Base-by-base conservation (phyloP, 2,329 filamentous ascomycete species). In the Botrytis elliptica region DNA sequence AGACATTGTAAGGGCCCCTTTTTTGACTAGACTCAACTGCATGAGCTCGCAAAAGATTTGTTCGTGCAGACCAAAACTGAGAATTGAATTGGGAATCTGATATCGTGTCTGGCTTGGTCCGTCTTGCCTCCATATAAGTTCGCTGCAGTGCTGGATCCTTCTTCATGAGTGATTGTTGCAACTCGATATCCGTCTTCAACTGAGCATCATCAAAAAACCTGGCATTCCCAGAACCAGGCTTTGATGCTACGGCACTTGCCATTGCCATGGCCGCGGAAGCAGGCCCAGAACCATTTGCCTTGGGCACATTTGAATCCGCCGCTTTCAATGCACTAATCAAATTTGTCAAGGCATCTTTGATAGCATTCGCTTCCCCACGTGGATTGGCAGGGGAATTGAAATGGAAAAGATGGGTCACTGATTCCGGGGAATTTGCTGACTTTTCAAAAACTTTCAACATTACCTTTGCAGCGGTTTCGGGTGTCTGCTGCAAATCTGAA, bases 41-140 rank as follows among this genome's bases (percentile, higher is more conserved):
- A 83, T 98, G 93, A 0, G 95, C 92, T 20, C 96, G 92, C 44
- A 99, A 87, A 46, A 98, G 85, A 81, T 94, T 94, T 65, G 95
- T 88, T 64, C 97, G 88, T 2, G 94, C 93, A 1, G 94, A 93
- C 96, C 96, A 99, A 84, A 99, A 99, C 81, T 98, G 95, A 1
- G 90, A 86, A 77, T 95, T 94, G 82, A 98, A 97, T 63, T 94
- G 91, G 2, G 89, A 88, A 42, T 92, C 90, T 0, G 92, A 91
- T 75, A 98, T 91, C 3, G 92, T 91, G 12, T 95, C 92, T 0
- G 95, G 94, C 80, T 97, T 97, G 14, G 93, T 92, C 70, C 89
- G 87, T 67, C 94, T 85, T 0, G 94, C 92, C 80, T 97, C 94
- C 84, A 94, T 91, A 81, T 98, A 98, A 62, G 95, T 96, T 81